Evolutionary conservation across 2,329 filamentous ascomycete genomes (phyloP).

Genomic region (Sporothrix variecibatus): DNA sequence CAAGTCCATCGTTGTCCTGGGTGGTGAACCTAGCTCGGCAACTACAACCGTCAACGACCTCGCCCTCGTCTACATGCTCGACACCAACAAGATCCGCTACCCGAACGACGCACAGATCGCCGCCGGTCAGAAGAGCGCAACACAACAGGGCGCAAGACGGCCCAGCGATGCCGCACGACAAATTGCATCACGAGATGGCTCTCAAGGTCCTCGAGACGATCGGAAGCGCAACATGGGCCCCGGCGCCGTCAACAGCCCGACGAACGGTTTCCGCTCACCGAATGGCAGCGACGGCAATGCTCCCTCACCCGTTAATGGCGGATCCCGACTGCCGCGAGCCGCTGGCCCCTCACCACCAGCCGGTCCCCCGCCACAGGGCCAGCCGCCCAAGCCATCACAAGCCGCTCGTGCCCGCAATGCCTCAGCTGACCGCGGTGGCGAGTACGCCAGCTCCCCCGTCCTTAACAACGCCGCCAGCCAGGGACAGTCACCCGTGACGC

Average conservation of each 20-base stretch:
- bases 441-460: slow-evolving; percentile 42
- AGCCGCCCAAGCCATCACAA: slow-evolving; percentile 52
- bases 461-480: slow-evolving; percentile 34
- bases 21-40: slow-evolving; percentile 90
- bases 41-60: slow-evolving; percentile 79
- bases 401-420: slow-evolving; percentile 50
- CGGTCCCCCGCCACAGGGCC: slow-evolving; percentile 58
- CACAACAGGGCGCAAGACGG: slow-evolving; percentile 33
- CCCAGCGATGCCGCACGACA: slow-evolving; percentile 43
- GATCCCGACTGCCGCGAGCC: slow-evolving; percentile 45
- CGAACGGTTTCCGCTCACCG: slow-evolving; percentile 47
- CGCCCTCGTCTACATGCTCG: slow-evolving; percentile 85
- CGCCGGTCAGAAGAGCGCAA: slow-evolving; percentile 32
- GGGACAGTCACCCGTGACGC: slow-evolving; percentile 47
- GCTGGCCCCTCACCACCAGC: slow-evolving; percentile 43
- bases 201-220: slow-evolving; percentile 54
- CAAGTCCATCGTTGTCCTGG: slow-evolving; percentile 88
- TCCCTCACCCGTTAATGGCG: slow-evolving; percentile 34
- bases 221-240: slow-evolving; percentile 49
- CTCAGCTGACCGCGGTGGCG: slow-evolving; percentile 50
- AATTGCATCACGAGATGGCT: slow-evolving; percentile 52
- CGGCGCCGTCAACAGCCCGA: slow-evolving; percentile 41
- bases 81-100: slow-evolving; percentile 95
- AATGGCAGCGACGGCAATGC: slow-evolving; percentile 44
- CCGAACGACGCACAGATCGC: slow-evolving; percentile 69